Base-by-base conservation (phyloP, 208 protist species). In the Acanthamoeba quina region DNA sequence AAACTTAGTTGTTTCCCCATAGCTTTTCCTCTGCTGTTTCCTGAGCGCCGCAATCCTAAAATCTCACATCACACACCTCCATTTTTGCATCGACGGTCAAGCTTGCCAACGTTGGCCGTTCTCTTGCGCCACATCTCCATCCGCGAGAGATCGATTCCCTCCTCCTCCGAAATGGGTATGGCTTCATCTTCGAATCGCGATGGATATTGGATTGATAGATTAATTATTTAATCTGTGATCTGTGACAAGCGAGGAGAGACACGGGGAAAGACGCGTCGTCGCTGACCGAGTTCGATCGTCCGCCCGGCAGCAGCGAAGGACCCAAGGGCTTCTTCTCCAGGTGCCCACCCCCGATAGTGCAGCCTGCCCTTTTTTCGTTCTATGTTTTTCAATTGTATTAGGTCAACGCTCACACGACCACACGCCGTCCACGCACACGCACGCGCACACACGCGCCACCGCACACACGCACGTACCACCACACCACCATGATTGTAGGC, bases 231-330 rank as follows among this genome's bases (percentile, higher is more conserved):
- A 5, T 31, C n/a, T 5, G n/a, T 74, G 66, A 44, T 19, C 21
- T 6, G 37, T 26, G 3, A 24, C 0, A 9, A 78, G 37, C 37
- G 37, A 47, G 37, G 31, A 49, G 70, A 47, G 70, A 47, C 70
- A 37, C 29, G 31, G 29, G 70, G 24, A 66, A 66, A 29, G 70
- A 78, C 70, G 49, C 70, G 15, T 49, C 34, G 24, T 78, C 70
- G n/a, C 70, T 78, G 34, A 78, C 70, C 29, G 70, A 78, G 70
- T 78, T 78, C 70, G 70, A 78, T 24, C 70, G 31, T 47, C 70
- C 70, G 13, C 70, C 70, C 4, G 70, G 70, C 31, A 49, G 34
- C 29, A 17, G 70, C 19, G 29, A 37, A 13, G 70, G 70, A 21
- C 37, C 70, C 34, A 37, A 78, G 70, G 21, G 70, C 29, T 78